Evolutionary conservation across 1,139 yeast genomes (phyloP).

Genomic region (Candida neerlandica): DNA sequence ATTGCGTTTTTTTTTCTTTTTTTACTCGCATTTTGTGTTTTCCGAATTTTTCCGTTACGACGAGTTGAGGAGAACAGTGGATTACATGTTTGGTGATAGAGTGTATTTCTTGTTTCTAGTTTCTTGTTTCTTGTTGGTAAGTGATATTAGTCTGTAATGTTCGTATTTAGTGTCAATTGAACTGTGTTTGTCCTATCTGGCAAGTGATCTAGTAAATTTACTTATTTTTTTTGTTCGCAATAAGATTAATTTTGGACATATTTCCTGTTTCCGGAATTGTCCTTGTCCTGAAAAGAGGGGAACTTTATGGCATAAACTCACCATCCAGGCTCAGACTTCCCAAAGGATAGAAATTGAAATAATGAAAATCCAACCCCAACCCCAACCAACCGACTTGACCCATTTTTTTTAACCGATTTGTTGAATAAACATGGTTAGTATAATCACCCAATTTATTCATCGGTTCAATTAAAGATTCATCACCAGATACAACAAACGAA

Average conservation of each 20-base stretch:
- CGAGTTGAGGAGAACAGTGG: background rate
- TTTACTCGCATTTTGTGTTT: background rate
- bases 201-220: background rate
- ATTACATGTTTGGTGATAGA: background rate
- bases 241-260: background rate
- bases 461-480: no score
- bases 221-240: background rate
- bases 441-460: no score
- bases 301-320: background rate
- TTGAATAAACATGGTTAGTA: no score
- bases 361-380: background rate
- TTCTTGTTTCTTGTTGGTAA: background rate
- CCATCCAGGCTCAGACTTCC: no score
- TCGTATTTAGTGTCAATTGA: no score
- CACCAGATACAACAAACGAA: no score
- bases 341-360: background rate
- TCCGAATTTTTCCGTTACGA: slow-evolving; percentile 5
- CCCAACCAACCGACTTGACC: background rate
- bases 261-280: background rate
- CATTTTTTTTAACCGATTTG: background rate
- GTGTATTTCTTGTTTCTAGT: background rate
- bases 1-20: no score
- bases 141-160: background rate
- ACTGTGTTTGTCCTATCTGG: no score
- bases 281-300: background rate